phyloP scores from a whole-genome alignment of 164 flowering plant genomes.

The Piper betle region DNA sequence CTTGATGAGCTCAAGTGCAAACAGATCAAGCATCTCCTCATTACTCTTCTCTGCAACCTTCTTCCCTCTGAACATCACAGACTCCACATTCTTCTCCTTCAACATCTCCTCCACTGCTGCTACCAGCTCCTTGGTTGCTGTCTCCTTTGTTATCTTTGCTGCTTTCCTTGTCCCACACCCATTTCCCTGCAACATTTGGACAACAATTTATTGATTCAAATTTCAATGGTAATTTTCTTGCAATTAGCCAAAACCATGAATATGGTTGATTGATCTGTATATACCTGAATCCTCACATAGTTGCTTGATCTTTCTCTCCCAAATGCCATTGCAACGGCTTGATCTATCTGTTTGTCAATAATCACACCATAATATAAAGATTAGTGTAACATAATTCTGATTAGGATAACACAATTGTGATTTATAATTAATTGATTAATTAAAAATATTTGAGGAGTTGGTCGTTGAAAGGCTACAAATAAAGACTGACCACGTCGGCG shows the following conservation, averaged over 20 bases:
- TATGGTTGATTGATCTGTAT: too few relatives aligned
- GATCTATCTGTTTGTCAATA: slow-evolving; percentile 33
- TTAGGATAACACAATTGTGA: neutral
- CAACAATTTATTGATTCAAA: neutral
- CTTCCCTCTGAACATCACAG: slow-evolving; percentile 43
- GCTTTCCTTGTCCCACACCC: slow-evolving; percentile 1
- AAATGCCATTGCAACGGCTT: slow-evolving; percentile 63
- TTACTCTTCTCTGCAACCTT: slow-evolving; percentile 34
- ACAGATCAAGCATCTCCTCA: slow-evolving; percentile 30
- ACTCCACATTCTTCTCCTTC: slow-evolving; percentile 41
- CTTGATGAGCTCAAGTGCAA: slow-evolving; percentile 32
- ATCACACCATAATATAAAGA: neutral
- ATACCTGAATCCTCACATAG: slow-evolving; percentile 38
- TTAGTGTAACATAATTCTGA: neutral
- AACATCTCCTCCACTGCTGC: slow-evolving; percentile 31
- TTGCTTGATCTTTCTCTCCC: slow-evolving; percentile 23
- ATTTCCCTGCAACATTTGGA: slow-evolving; percentile 14
- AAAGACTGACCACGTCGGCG: slow-evolving; percentile 37
- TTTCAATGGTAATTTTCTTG: too few relatives aligned
- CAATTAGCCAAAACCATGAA: too few relatives aligned
- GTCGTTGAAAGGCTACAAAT: neutral
- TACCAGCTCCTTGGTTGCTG: slow-evolving; percentile 1
- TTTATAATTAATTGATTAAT: neutral
- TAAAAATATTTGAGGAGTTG: neutral
- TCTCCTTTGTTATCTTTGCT: neutral